phyloP scores from a whole-genome alignment of 2,329 filamentous ascomycete genomes.

The Geosmithia morbida region DNA sequence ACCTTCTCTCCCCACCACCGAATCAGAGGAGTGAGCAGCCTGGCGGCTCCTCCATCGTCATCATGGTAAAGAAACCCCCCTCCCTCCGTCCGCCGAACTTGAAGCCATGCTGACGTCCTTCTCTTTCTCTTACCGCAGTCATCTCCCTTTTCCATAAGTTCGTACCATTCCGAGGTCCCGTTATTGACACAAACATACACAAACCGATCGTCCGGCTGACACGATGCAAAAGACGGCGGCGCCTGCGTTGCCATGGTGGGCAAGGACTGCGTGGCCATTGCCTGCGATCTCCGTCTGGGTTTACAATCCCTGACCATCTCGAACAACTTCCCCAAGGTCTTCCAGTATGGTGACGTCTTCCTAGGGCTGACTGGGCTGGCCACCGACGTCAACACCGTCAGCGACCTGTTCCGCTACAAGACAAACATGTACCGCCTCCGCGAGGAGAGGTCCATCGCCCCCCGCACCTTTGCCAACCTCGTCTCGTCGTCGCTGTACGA shows the following conservation, averaged over 20 bases:
- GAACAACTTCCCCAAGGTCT: conserved; percentile 99
- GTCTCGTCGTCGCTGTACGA: conserved; percentile 88
- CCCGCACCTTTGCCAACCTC: conserved; percentile 90
- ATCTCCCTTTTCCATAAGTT: conserved; percentile 94
- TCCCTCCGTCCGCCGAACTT: conserved; percentile 14
- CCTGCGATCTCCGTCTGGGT: conserved; percentile 94
- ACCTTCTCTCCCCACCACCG: not conserved
- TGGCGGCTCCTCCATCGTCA: conserved; percentile 3
- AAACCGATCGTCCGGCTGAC: not conserved
- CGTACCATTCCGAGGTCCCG: too few relatives aligned
- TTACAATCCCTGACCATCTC: conserved; percentile 93
- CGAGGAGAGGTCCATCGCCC: conserved; percentile 92
- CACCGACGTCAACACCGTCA: conserved; percentile 88
- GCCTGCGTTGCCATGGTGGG: conserved; percentile 98
- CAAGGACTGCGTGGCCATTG: conserved; percentile 99
- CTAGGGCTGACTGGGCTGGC: conserved; percentile 92
- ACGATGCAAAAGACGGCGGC: conserved; percentile 50
- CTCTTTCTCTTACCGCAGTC: conserved; percentile 34
- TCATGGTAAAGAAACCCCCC: conserved; percentile 12
- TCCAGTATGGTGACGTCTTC: conserved; percentile 91
- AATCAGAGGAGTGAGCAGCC: not conserved
- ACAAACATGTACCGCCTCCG: conserved; percentile 99
- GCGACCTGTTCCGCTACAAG: conserved; percentile 98
- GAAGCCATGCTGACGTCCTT: conserved; percentile 12
- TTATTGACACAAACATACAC: too few relatives aligned